Evolutionary conservation across 2,329 filamentous ascomycete species (phyloP).

Genomic region (Macrophomina tecta): DNA sequence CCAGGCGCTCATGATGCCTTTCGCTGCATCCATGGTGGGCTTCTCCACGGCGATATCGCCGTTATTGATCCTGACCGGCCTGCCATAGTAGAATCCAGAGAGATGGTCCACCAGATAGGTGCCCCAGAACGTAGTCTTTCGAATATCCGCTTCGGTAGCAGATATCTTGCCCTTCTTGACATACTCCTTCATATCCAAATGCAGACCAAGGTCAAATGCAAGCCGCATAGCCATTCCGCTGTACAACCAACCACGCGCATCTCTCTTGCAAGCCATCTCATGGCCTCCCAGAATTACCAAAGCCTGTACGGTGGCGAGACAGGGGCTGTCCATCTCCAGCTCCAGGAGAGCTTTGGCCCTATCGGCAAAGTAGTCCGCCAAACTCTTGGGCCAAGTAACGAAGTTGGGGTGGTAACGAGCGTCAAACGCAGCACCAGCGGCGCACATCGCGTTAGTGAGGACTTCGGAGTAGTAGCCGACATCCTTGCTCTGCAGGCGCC

Average conservation of each 20-base stretch:
- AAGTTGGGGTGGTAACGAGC: slow-evolving; percentile 38
- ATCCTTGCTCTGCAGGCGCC: slow-evolving; percentile 27
- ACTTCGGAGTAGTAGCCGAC: slow-evolving; percentile 33
- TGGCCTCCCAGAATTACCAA: slow-evolving; percentile 53
- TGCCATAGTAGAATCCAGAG: slow-evolving; percentile 52
- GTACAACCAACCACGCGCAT: slow-evolving; percentile 60
- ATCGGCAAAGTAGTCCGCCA: slow-evolving; percentile 50
- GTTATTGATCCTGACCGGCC: slow-evolving; percentile 47
- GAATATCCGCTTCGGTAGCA: slow-evolving; percentile 47
- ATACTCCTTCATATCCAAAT: slow-evolving; percentile 51
- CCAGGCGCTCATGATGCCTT: slow-evolving; percentile 26
- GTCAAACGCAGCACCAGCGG: slow-evolving; percentile 45
- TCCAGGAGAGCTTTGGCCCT: slow-evolving; percentile 54
- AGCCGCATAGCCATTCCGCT: slow-evolving; percentile 45
- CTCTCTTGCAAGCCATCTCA: slow-evolving; percentile 52
- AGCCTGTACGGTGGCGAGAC: slow-evolving; percentile 56
- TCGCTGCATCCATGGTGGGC: slow-evolving; percentile 37
- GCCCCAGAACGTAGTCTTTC: slow-evolving; percentile 51
- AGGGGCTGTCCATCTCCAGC: slow-evolving; percentile 55
- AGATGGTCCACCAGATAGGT: slow-evolving; percentile 50
- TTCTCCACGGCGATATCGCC: slow-evolving; percentile 50
- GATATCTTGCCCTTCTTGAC: slow-evolving; percentile 49
- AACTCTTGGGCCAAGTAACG: slow-evolving; percentile 45
- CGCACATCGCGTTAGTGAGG: slow-evolving; percentile 37
- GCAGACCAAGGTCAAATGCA: slow-evolving; percentile 38